Percentiles rank a stretch among this genome's conserved stretches.
Conservation (phyloP, 306 rosid genomes). For the Quercus parvula region DNA sequence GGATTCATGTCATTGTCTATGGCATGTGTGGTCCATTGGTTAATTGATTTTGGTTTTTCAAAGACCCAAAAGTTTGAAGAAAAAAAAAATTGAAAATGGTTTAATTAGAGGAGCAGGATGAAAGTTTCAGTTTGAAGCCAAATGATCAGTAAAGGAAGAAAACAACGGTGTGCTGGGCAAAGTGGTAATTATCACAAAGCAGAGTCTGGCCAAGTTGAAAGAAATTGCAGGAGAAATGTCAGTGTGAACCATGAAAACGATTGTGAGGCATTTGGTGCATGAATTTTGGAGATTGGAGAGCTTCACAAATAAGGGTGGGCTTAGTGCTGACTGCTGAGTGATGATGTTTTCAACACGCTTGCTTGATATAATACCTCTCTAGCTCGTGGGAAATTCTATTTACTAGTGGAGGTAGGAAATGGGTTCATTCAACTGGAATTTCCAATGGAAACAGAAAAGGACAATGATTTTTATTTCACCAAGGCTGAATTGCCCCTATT, state of each 20-base stretch:
- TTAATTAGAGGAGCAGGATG: too few relatives aligned
- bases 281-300: constrained; percentile 6
- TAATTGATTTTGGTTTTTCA: neutral
- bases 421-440: neutral
- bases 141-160: neutral
- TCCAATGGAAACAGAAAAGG: neutral
- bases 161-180: neutral
- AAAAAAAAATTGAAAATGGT: too few relatives aligned
- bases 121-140: neutral
- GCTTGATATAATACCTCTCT: constrained; percentile 18
- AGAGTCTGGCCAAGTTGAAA: neutral
- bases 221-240: neutral
- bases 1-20: neutral
- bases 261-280: constrained; percentile 22
- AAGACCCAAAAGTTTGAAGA: too few relatives aligned
- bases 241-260: constrained; percentile 19
- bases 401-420: constrained; percentile 21
- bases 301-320: neutral
- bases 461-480: neutral
- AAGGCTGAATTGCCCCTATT: neutral
- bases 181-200: neutral
- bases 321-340: constrained; percentile 14
- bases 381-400: neutral
- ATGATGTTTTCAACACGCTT: constrained; percentile 33
- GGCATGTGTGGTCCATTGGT: constrained; percentile 9